phyloP scores from a whole-genome alignment of 306 rosid genomes.

The Castanospermum australe region DNA sequence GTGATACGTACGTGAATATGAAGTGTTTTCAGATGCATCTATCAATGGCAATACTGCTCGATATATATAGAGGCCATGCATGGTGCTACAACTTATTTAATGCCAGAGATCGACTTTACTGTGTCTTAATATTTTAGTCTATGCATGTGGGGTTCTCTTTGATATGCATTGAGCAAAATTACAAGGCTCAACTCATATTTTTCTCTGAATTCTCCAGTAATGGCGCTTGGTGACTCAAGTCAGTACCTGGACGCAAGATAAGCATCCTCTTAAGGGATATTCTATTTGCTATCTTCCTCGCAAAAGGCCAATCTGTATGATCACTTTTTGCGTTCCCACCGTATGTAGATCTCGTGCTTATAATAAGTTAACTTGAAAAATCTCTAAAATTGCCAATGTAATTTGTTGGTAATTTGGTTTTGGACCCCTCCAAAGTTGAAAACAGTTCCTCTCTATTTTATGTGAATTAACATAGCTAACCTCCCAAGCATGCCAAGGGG shows the following conservation, averaged over 20 bases:
- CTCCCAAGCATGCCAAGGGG: neutral
- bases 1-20: too few species aligned
- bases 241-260: neutral
- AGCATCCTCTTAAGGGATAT: neutral
- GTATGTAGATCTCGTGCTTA: neutral
- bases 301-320: constrained; percentile 17
- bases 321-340: neutral
- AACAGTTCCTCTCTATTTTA: neutral
- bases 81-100: neutral
- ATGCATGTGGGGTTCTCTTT: too few species aligned
- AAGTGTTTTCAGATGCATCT: neutral
- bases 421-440: neutral
- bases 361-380: neutral
- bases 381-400: neutral
- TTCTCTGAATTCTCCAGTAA: neutral
- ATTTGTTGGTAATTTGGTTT: too few species aligned
- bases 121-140: too few species aligned
- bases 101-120: too few species aligned
- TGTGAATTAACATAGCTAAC: neutral
- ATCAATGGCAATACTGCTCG: neutral
- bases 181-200: neutral
- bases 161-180: neutral
- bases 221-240: constrained; percentile 12
- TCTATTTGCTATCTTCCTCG: neutral
- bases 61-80: neutral